Evolutionary conservation across 306 rosid species (phyloP).

Genomic region (Gleditsia sinensis): DNA sequence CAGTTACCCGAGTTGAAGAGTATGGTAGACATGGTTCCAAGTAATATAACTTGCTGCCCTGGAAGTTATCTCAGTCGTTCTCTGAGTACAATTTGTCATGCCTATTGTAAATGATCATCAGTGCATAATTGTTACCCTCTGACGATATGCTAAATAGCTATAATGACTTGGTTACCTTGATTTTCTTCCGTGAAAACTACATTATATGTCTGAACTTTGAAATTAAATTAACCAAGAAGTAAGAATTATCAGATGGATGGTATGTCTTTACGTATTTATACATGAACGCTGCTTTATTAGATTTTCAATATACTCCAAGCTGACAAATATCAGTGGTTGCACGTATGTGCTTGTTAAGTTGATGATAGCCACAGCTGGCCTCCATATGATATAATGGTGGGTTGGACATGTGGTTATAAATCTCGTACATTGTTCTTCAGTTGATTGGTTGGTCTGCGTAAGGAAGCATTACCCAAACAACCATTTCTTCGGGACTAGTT

Average conservation of each 20-base stretch:
- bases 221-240: background rate
- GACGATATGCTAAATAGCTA: background rate
- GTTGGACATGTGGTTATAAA: background rate
- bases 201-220: background rate
- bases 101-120: slow-evolving; percentile 1
- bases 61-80: background rate
- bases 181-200: background rate
- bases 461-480: background rate
- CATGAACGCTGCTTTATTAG: background rate
- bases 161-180: background rate
- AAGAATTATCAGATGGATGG: slow-evolving; percentile 5
- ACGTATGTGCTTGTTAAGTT: background rate
- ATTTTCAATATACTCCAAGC: background rate
- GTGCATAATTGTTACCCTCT: background rate
- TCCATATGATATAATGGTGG: background rate
- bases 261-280: background rate
- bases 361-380: slow-evolving; percentile 7
- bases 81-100: background rate
- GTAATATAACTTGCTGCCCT: background rate
- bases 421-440: background rate
- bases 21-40: slow-evolving; percentile 36
- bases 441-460: slow-evolving; percentile 8
- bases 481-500: background rate
- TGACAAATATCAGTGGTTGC: background rate
- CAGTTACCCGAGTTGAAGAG: slow-evolving; percentile 56